phyloP scores from a whole-genome alignment of 2,329 filamentous ascomycete species.

The Aspergillus viridinutans region DNA sequence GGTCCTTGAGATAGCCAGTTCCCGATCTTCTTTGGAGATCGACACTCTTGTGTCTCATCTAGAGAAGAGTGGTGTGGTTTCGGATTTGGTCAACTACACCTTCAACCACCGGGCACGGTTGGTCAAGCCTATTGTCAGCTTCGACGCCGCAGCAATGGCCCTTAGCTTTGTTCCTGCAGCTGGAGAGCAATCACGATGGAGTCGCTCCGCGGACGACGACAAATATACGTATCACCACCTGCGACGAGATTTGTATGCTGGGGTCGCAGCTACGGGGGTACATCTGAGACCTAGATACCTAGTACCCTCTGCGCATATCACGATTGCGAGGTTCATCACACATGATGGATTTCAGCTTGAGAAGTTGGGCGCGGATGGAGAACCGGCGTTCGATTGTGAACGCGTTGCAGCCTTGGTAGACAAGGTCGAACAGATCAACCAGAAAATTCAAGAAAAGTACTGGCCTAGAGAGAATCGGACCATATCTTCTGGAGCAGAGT shows the following conservation, averaged over 20 bases:
- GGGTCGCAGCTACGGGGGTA: slow-evolving; percentile 60
- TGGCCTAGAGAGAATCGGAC: slow-evolving; percentile 55
- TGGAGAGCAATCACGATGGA: slow-evolving; percentile 49
- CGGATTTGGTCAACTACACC: slow-evolving; percentile 62
- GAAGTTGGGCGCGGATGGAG: slow-evolving; percentile 31
- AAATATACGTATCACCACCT: slow-evolving; percentile 87
- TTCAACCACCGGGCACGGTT: slow-evolving; percentile 66
- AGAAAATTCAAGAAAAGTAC: slow-evolving; percentile 65
- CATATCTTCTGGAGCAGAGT: slow-evolving; percentile 59
- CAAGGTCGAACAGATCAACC: slow-evolving; percentile 72
- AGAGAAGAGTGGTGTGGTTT: slow-evolving; percentile 46
- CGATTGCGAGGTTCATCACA: slow-evolving; percentile 73
- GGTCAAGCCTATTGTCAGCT: slow-evolving; percentile 77
- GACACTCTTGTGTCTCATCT: slow-evolving; percentile 57
- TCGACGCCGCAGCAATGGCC: slow-evolving; percentile 79
- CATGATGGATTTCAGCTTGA: slow-evolving; percentile 52
- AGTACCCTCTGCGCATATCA: slow-evolving; percentile 85
- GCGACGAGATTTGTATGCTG: slow-evolving; percentile 68
- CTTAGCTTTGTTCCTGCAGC: slow-evolving; percentile 80
- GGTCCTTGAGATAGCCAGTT: slow-evolving; percentile 77
- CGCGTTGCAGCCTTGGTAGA: slow-evolving; percentile 63
- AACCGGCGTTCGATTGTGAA: slow-evolving; percentile 38
- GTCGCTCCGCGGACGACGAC: slow-evolving; percentile 50
- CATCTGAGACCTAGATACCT: slow-evolving; percentile 74
- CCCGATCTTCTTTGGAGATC: slow-evolving; percentile 66